Evolutionary conservation across 2,329 filamentous ascomycete genomes (phyloP).

Genomic region (Sarocladium brachiariae): DNA sequence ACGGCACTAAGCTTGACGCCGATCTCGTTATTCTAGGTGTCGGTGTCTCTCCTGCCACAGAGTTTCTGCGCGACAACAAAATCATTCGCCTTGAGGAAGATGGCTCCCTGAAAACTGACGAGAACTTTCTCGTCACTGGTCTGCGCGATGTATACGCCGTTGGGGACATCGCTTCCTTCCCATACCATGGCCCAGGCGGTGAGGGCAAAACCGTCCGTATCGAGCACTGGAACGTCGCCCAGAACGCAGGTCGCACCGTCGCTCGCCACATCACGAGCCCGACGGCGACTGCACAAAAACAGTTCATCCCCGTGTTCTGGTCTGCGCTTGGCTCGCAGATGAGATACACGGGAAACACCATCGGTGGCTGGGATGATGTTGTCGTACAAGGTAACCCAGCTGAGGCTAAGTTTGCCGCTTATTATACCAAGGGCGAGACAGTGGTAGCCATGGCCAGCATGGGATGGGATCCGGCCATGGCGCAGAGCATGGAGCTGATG

Average conservation of each 20-base stretch:
- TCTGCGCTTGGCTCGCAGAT: slow-evolving; percentile 84
- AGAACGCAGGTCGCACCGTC: slow-evolving; percentile 79
- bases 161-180: slow-evolving; percentile 91
- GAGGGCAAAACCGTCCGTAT: slow-evolving; percentile 70
- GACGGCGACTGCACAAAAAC: slow-evolving; percentile 46
- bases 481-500: slow-evolving; percentile 80
- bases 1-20: slow-evolving; percentile 75
- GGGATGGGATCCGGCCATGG: slow-evolving; percentile 82
- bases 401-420: slow-evolving; percentile 79
- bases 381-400: slow-evolving; percentile 71
- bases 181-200: slow-evolving; percentile 84
- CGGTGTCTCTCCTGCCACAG: slow-evolving; percentile 79
- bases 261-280: slow-evolving; percentile 70
- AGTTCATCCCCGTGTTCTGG: slow-evolving; percentile 95
- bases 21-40: slow-evolving; percentile 90
- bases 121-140: slow-evolving; percentile 68
- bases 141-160: slow-evolving; percentile 83
- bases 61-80: slow-evolving; percentile 69
- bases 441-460: slow-evolving; percentile 89
- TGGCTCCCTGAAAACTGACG: slow-evolving; percentile 77
- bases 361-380: slow-evolving; percentile 76
- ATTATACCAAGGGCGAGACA: slow-evolving; percentile 78
- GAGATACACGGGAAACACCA: slow-evolving; percentile 86
- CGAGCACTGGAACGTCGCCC: slow-evolving; percentile 98
- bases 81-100: slow-evolving; percentile 68